phyloP scores from a whole-genome alignment of 129 eudicot species.

The Artemisia annua region DNA sequence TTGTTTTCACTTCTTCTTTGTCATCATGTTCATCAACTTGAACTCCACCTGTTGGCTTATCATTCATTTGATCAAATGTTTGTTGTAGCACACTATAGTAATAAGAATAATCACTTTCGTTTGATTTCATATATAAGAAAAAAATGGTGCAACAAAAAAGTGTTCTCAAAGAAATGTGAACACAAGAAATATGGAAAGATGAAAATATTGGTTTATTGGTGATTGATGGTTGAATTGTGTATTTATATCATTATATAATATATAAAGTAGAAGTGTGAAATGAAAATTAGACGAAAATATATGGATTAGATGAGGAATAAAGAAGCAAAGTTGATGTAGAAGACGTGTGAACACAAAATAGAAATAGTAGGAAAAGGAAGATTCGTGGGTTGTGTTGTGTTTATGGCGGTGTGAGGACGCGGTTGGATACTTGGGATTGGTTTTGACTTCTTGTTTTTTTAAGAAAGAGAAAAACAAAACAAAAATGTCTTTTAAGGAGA shows the following conservation, averaged over 20 bases:
- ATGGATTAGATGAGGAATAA: slow-evolving; percentile 17
- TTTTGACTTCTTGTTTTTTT: slow-evolving; percentile 30
- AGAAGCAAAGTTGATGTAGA: slow-evolving; percentile 17
- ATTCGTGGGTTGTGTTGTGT: slow-evolving; percentile 40
- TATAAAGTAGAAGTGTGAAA: slow-evolving; percentile 15
- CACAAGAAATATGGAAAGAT: slow-evolving; percentile 20
- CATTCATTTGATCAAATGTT: slow-evolving; percentile 51
- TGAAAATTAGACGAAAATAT: slow-evolving; percentile 12
- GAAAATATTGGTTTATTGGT: background rate
- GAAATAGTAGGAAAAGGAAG: slow-evolving; percentile 45
- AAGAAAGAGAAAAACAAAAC: background rate
- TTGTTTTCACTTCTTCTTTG: slow-evolving; percentile 42
- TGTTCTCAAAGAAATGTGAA: slow-evolving; percentile 59
- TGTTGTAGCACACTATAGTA: slow-evolving; percentile 34
- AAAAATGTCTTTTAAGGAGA: background rate
- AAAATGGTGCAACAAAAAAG: slow-evolving; percentile 17
- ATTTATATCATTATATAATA: background rate
- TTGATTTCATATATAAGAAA: slow-evolving; percentile 35
- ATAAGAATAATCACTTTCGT: slow-evolving; percentile 38
- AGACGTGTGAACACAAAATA: slow-evolving; percentile 51
- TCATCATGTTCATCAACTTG: slow-evolving; percentile 16
- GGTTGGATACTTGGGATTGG: slow-evolving; percentile 61
- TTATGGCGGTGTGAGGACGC: slow-evolving; percentile 48
- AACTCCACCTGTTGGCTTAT: slow-evolving; percentile 9
- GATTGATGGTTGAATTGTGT: slow-evolving; percentile 2